These are phyloP conservation scores for Helotiales sp. DNA, from an alignment of 2,329 filamentous ascomycete genomes.

Conservation along the genomic window DNA sequence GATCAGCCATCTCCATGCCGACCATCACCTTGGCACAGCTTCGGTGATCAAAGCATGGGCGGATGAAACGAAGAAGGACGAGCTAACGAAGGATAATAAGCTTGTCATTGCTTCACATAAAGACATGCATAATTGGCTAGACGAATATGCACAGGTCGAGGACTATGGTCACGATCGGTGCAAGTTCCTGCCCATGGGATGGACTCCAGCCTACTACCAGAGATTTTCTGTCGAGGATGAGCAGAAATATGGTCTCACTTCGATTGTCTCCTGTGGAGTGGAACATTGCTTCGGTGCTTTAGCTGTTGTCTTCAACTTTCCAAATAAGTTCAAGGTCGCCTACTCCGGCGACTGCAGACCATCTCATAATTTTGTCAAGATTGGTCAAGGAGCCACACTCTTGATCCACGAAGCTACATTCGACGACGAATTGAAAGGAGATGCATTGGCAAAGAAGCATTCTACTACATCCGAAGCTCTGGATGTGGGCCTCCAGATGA, in stretches of 20 bases:
- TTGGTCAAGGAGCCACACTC: constrained; percentile 75
- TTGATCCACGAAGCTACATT: constrained; percentile 97
- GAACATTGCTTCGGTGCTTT: constrained; percentile 78
- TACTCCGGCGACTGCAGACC: constrained; percentile 96
- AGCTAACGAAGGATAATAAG: constrained; percentile 39
- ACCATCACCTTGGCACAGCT: constrained; percentile 88
- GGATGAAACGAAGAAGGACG: constrained; percentile 45
- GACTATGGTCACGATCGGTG: constrained; percentile 66
- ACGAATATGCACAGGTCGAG: constrained; percentile 78
- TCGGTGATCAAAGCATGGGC: constrained; percentile 84
- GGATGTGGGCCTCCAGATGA: constrained; percentile 73
- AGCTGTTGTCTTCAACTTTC: constrained; percentile 76
- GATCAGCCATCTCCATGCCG: constrained; percentile 94
- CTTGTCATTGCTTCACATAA: constrained; percentile 69
- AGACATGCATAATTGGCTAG: constrained; percentile 73
- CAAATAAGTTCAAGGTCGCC: constrained; percentile 78
- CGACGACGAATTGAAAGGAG: constrained; percentile 75
- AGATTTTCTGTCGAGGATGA: constrained; percentile 42
- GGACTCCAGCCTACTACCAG: constrained; percentile 23
- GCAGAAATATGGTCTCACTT: constrained; percentile 58
- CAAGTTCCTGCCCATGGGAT: constrained; percentile 25
- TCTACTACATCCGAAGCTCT: constrained; percentile 87
- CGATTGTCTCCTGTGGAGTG: constrained; percentile 68
- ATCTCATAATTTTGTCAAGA: constrained; percentile 63
- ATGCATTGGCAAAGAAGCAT: constrained; percentile 87